Percentiles rank a stretch among this genome's conserved stretches.
Conservation (phyloP, 179 eudicot species). For the Camellia oleifera region DNA sequence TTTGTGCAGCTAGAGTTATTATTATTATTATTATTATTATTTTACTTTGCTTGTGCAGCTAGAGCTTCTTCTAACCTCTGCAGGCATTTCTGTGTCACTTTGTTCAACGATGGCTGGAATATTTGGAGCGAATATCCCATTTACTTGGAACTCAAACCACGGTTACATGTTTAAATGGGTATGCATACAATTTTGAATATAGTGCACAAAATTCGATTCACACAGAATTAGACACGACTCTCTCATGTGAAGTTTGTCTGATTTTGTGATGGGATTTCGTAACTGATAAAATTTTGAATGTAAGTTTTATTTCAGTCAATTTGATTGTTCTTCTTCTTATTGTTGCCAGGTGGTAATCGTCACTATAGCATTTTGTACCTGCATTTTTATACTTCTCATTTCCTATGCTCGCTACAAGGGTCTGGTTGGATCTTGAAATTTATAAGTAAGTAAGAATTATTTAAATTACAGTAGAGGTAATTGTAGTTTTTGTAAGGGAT, state of each 20-base stretch:
- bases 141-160: slow-evolving; percentile 64
- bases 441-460: too few relatives aligned
- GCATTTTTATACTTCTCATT: slow-evolving; percentile 50
- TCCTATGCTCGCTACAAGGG: slow-evolving; percentile 74
- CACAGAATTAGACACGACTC: too few relatives aligned
- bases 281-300: not conserved
- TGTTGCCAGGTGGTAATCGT: slow-evolving; percentile 58
- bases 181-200: slow-evolving; percentile 1
- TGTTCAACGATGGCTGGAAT: slow-evolving; percentile 75
- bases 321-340: not conserved
- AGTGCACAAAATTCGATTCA: too few relatives aligned
- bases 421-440: slow-evolving; percentile 49
- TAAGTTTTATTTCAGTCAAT: not conserved
- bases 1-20: too few relatives aligned
- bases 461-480: too few relatives aligned
- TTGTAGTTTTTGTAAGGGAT: too few relatives aligned
- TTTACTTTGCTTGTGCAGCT: slow-evolving; percentile 43
- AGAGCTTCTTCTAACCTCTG: slow-evolving; percentile 76
- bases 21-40: not conserved
- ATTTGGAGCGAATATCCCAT: slow-evolving; percentile 90
- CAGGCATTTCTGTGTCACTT: slow-evolving; percentile 62
- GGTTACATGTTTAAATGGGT: slow-evolving; percentile 87
- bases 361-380: slow-evolving; percentile 40
- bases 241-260: too few relatives aligned
- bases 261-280: too few relatives aligned